Base-by-base conservation (phyloP, 768 basidiomycete species). In the Russula emetica region DNA sequence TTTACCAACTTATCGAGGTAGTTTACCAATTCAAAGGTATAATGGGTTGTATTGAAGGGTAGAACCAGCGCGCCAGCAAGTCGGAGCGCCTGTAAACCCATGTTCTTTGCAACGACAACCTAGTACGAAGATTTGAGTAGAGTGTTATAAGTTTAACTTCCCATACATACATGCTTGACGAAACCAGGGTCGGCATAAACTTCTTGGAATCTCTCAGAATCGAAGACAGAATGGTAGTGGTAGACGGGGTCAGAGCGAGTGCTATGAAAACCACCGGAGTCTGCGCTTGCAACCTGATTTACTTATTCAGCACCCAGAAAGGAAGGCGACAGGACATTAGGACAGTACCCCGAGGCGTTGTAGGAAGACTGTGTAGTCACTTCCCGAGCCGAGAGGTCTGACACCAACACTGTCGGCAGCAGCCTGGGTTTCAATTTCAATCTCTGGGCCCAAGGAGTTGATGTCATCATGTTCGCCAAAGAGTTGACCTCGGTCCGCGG, bases 291-390 rank as follows among this genome's bases (percentile, higher is more conserved):
- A 44, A 76, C 66, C 76, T 77, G 58, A 7, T 50, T 52, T 28
- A 44, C 18, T 54, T 34, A 22, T 36, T 42, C 11, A 51, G 61
- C 71, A 80, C 78, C 72, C 80, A 47, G 55, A 61, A 24, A 44
- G 14, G 34, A 13, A 34, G 18, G 24, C n/a, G 13, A 45, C 20
- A 30, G 2, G 14, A 75, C 68, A 10, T 64, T 61, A 74, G 70
- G 68, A 64, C 52, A 83, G 75, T 58, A 89, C 82, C 2, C 88
- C 88, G 57, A 85, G 78, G 47, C 86, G 79, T 73, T 98, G 92
- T 69, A 98, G 75, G 77, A 98, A 97, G 11, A 92, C 88, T 0
- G 95, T 97, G 69, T 82, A 98, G 74, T 98, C 96, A 62, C 90
- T 92, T 28, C 92, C 92, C 57, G 87, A 90, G 45, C 92, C 92